Evolutionary conservation across 805 yeast species (phyloP).

Genomic region (Ogataea paradorogensis): DNA sequence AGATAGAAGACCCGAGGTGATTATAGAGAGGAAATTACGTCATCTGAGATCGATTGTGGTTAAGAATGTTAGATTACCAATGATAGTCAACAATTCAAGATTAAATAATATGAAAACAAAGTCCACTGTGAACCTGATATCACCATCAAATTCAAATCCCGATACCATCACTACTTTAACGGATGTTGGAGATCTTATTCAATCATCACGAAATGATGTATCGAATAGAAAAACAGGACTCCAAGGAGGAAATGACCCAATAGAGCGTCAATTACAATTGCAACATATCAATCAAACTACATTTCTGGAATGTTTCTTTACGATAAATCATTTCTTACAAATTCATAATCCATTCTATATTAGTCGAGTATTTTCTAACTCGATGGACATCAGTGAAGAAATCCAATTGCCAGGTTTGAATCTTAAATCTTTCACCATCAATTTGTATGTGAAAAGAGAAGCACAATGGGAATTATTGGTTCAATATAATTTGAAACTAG

Average conservation of each 20-base stretch:
- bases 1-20: neutral
- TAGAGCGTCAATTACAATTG: constrained; percentile 28
- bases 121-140: constrained; percentile 10
- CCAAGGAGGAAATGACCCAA: constrained; percentile 19
- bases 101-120: constrained; percentile 9
- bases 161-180: constrained; percentile 5
- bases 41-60: constrained; percentile 24
- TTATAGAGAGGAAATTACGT: constrained; percentile 24
- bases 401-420: constrained; percentile 19
- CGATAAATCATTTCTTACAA: constrained; percentile 31
- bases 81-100: neutral
- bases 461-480: constrained; percentile 26
- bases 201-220: neutral
- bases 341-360: constrained; percentile 33
- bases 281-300: constrained; percentile 29
- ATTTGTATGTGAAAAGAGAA: constrained; percentile 19
- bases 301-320: constrained; percentile 36
- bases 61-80: constrained; percentile 15
- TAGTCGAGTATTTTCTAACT: constrained; percentile 31
- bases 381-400: constrained; percentile 28
- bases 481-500: constrained; percentile 28
- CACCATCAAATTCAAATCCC: neutral
- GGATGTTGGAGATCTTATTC: constrained; percentile 17
- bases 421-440: constrained; percentile 24
- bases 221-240: neutral